Percentiles rank a stretch among this genome's conserved stretches.
Conservation (phyloP, 2,329 filamentous ascomycete genomes). For the Clonostachys byssicola region DNA sequence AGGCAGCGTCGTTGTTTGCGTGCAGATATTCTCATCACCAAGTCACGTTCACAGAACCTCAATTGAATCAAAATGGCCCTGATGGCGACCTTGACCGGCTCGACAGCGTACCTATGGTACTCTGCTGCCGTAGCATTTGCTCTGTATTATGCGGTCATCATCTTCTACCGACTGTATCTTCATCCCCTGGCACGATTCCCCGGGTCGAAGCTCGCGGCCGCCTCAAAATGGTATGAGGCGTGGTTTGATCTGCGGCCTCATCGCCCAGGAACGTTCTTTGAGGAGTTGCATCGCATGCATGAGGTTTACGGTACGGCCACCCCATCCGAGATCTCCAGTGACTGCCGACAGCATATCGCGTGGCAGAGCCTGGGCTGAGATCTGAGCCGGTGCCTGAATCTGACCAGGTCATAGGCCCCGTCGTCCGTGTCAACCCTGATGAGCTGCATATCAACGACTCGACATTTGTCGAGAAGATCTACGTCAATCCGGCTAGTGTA, state of each 20-base stretch:
- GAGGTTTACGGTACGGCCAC: not conserved
- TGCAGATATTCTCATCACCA: conserved; percentile 1
- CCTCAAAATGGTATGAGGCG: conserved; percentile 26
- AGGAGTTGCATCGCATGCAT: not conserved
- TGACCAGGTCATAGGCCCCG: conserved; percentile 1
- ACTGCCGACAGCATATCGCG: not conserved
- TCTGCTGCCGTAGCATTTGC: no score
- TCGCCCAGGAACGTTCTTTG: not conserved
- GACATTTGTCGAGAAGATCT: not conserved
- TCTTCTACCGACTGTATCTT: conserved; percentile 55
- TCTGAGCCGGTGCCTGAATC: no score
- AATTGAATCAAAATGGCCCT: no score
- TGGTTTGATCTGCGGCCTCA: not conserved
- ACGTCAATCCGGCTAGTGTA: not conserved
- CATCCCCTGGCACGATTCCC: conserved; percentile 64
- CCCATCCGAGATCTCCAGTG: not conserved
- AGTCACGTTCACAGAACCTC: no score
- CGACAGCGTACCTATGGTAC: no score
- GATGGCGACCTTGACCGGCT: no score
- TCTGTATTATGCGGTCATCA: no score
- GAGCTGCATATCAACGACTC: conserved; percentile 1
- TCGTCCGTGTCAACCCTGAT: conserved; percentile 1
- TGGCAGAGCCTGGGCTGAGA: no score
- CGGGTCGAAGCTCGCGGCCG: conserved; percentile 57
- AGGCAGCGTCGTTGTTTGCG: conserved; percentile 1